A percentile compares a stretch with the other conserved stretches of the same genome.
These are phyloP conservation scores for Graphiopsis chlorocephala DNA, from an alignment of 2,329 filamentous ascomycete genomes.

Conservation along the genomic window DNA sequence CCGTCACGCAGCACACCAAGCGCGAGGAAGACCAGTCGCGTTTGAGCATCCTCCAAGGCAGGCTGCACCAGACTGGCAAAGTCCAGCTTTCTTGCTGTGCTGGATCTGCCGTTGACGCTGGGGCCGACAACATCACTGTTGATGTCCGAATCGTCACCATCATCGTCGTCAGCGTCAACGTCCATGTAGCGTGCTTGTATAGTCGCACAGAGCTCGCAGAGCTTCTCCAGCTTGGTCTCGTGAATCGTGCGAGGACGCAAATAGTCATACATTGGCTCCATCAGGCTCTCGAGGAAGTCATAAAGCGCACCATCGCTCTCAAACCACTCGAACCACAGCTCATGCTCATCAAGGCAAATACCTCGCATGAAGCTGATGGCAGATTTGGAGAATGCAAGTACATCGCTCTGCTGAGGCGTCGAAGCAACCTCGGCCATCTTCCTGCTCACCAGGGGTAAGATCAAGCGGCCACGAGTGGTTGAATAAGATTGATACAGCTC, in stretches of 20 bases:
- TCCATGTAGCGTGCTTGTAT: slow-evolving; percentile 65
- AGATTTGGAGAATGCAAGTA: slow-evolving; percentile 63
- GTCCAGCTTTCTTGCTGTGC: slow-evolving; percentile 45
- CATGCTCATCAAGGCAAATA: slow-evolving; percentile 65
- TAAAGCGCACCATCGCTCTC: slow-evolving; percentile 61
- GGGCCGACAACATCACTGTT: slow-evolving; percentile 22
- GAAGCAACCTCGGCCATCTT: slow-evolving; percentile 57
- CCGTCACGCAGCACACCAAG: slow-evolving; percentile 62
- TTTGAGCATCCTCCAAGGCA: slow-evolving; percentile 66
- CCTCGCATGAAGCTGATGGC: slow-evolving; percentile 65
- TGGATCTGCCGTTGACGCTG: slow-evolving; percentile 19
- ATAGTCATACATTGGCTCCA: slow-evolving; percentile 66
- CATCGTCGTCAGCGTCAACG: slow-evolving; percentile 48
- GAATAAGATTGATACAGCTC: slow-evolving; percentile 64
- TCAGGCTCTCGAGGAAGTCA: slow-evolving; percentile 65
- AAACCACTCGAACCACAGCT: slow-evolving; percentile 66
- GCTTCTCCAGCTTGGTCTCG: slow-evolving; percentile 63
- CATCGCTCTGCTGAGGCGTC: slow-evolving; percentile 59
- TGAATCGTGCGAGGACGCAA: slow-evolving; percentile 64
- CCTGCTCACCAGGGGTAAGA: slow-evolving; percentile 61
- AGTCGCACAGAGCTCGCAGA: slow-evolving; percentile 65
- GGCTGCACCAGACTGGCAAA: slow-evolving; percentile 62
- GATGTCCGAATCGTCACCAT: slow-evolving; percentile 51
- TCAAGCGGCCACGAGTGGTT: slow-evolving; percentile 56
- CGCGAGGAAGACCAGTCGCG: slow-evolving; percentile 63